Conservation (phyloP, 352 stramenopile genomes). For the Thraustotheca clavata region DNA sequence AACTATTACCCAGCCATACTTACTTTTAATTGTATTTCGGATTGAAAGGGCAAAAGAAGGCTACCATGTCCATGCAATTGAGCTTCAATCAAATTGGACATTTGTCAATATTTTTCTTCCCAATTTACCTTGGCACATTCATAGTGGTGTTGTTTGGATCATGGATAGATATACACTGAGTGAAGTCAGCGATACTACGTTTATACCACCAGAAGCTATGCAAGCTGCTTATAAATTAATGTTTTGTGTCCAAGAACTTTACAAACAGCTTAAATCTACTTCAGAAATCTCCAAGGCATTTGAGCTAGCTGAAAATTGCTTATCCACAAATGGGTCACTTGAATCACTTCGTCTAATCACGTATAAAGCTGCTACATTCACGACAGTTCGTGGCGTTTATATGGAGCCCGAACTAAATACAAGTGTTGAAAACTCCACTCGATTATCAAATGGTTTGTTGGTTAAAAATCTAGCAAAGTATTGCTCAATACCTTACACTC, state of each 20-base stretch:
- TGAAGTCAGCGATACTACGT: neutral
- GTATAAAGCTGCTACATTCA: neutral
- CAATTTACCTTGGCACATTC: neutral
- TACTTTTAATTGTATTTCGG: conserved; percentile 22
- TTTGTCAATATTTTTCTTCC: neutral
- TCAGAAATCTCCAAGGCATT: neutral
- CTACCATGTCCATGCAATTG: neutral
- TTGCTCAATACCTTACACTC: no score
- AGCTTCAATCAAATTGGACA: neutral
- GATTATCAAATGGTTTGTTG: neutral
- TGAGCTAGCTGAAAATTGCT: neutral
- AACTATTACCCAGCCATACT: conserved; percentile 30
- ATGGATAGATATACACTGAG: neutral
- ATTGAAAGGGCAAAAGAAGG: neutral
- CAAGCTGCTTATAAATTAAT: neutral
- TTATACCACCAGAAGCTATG: neutral
- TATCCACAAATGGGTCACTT: neutral
- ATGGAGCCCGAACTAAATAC: neutral
- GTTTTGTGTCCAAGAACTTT: neutral
- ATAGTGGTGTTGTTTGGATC: neutral
- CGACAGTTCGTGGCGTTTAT: neutral
- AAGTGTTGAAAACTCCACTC: neutral
- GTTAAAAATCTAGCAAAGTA: no score
- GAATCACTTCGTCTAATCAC: neutral
- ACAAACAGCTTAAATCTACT: neutral